Conservation (phyloP, 257 asterid genomes). For the Linaria vulgaris region DNA sequence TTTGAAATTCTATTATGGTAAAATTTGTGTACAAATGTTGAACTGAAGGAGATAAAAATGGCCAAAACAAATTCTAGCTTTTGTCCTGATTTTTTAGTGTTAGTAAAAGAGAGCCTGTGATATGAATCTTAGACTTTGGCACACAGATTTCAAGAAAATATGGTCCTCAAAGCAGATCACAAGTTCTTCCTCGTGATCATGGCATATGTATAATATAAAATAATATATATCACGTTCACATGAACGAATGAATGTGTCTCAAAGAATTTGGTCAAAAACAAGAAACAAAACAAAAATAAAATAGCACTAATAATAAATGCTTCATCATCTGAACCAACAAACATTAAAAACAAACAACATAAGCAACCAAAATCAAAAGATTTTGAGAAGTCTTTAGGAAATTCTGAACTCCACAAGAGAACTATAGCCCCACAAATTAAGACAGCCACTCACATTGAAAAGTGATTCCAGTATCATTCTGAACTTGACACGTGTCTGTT, state of each 20-base stretch:
- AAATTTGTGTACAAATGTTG: too few relatives aligned
- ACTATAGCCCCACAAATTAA: neutral
- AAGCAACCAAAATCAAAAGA: neutral
- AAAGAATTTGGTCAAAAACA: constrained; percentile 17
- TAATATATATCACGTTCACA: constrained; percentile 12
- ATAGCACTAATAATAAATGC: neutral
- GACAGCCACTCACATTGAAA: neutral
- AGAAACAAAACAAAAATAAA: neutral
- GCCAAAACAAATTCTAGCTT: neutral
- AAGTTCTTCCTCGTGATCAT: constrained; percentile 22
- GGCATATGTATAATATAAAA: too few relatives aligned
- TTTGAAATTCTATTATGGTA: too few relatives aligned
- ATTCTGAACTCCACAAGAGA: constrained; percentile 27
- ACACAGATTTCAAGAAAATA: constrained; percentile 30
- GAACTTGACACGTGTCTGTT: constrained; percentile 41
- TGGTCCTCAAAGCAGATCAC: constrained; percentile 36
- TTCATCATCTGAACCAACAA: neutral
- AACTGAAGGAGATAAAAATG: too few relatives aligned
- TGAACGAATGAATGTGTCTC: constrained; percentile 22
- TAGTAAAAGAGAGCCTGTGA: constrained; percentile 4
- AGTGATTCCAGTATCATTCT: constrained; percentile 34
- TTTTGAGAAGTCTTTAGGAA: constrained; percentile 12
- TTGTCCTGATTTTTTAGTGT: neutral
- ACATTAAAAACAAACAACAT: constrained; percentile 9
- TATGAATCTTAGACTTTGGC: neutral